Conservation (phyloP, 805 yeast genomes). For the Cyberlindnera petersonii region DNA sequence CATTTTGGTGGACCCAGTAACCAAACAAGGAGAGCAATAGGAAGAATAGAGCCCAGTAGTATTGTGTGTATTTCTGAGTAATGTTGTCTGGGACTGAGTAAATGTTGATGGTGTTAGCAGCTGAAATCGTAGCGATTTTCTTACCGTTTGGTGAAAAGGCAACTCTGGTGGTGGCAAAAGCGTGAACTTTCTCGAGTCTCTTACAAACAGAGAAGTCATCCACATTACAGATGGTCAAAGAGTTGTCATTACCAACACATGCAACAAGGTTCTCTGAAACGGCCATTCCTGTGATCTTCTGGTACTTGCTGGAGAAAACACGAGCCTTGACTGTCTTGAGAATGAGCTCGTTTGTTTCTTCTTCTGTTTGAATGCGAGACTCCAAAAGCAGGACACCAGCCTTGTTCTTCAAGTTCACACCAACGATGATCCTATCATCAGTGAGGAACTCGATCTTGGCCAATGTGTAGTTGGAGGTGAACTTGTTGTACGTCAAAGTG, state of each 20-base stretch:
- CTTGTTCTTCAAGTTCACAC: conserved; percentile 38
- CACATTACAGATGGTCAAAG: conserved; percentile 53
- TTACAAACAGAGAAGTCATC: conserved; percentile 49
- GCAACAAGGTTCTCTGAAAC: conserved; percentile 34
- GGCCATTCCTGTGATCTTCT: conserved; percentile 55
- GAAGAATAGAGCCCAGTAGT: conserved; percentile 11
- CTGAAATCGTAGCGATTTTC: conserved; percentile 68
- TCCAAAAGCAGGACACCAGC: conserved; percentile 38
- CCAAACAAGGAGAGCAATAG: conserved; percentile 6
- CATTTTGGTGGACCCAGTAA: conserved; percentile 9
- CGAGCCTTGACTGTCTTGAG: conserved; percentile 36
- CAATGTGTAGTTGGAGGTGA: conserved; percentile 27
- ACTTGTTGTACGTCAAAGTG: conserved; percentile 14
- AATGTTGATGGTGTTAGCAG: conserved; percentile 68
- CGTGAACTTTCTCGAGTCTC: conserved; percentile 60
- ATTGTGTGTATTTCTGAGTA: conserved; percentile 10
- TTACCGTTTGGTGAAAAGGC: conserved; percentile 66
- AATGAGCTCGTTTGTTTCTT: conserved; percentile 6
- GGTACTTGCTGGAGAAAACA: conserved; percentile 43
- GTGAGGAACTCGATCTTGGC: conserved; percentile 42
- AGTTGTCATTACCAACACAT: conserved; percentile 52
- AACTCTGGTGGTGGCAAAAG: conserved; percentile 73
- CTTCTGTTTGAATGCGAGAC: conserved; percentile 17
- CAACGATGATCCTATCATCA: conserved; percentile 36
- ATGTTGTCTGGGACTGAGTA: conserved; percentile 53